phyloP scores from a whole-genome alignment of 257 asterid genomes.

The Cordia subcordata region DNA sequence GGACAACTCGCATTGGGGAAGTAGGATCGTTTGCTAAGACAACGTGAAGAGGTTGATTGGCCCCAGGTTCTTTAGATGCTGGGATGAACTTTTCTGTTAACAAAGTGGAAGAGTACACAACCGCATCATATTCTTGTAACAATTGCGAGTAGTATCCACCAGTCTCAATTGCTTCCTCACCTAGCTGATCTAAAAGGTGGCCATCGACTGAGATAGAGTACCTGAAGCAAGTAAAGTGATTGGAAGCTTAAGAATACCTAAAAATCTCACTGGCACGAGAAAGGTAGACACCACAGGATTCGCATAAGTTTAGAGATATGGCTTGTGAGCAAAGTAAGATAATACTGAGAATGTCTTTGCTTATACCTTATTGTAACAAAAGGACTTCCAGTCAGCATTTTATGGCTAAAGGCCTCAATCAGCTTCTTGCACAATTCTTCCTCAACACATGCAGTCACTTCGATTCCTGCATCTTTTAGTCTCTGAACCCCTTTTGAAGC shows the following conservation, averaged over 20 bases:
- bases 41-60: constrained; percentile 72
- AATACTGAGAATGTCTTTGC: neutral
- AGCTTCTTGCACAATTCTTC: constrained; percentile 76
- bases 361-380: constrained; percentile 73
- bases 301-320: too few relatives aligned
- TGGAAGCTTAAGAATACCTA: neutral
- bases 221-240: constrained; percentile 26
- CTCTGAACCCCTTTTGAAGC: constrained; percentile 71
- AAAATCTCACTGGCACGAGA: neutral
- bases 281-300: too few relatives aligned
- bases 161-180: constrained; percentile 46
- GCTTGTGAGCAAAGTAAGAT: neutral
- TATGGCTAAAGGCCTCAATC: constrained; percentile 73
- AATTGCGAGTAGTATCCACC: constrained; percentile 88
- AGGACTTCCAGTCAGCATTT: constrained; percentile 73
- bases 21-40: constrained; percentile 35
- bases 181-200: constrained; percentile 40
- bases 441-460: constrained; percentile 74
- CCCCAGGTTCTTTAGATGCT: constrained; percentile 67
- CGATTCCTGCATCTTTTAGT: constrained; percentile 72
- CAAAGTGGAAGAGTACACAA: constrained; percentile 42
- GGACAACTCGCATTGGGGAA: constrained; percentile 20
- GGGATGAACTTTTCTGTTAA: constrained; percentile 27
- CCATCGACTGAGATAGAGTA: constrained; percentile 81
- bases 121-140: constrained; percentile 79